phyloP scores from a whole-genome alignment of 2,329 filamentous ascomycete genomes.

The Calonectria leucothoes region DNA sequence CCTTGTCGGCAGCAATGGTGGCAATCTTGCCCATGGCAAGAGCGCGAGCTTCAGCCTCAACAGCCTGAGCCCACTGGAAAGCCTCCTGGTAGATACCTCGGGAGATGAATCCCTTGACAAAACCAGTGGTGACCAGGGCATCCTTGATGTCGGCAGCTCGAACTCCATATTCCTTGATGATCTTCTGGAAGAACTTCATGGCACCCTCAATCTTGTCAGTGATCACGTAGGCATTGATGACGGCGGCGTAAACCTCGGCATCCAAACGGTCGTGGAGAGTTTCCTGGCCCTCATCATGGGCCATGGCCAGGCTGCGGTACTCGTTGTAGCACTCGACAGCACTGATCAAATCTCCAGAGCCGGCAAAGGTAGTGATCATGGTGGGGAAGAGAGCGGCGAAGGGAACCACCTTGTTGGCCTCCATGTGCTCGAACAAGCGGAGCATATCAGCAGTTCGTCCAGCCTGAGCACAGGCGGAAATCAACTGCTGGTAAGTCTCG shows the following conservation, averaged over 20 bases:
- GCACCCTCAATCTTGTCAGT: slow-evolving; percentile 85
- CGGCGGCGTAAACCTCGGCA: slow-evolving; percentile 86
- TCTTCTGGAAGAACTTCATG: slow-evolving; percentile 85
- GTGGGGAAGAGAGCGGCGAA: slow-evolving; percentile 86
- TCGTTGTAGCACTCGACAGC: slow-evolving; percentile 97
- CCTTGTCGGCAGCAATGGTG: slow-evolving; percentile 82
- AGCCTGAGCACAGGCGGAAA: slow-evolving; percentile 86
- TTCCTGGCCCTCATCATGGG: slow-evolving; percentile 79
- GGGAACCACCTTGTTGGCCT: slow-evolving; percentile 77
- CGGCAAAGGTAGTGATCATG: slow-evolving; percentile 95
- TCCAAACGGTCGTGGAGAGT: slow-evolving; percentile 80
- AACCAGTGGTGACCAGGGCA: slow-evolving; percentile 77
- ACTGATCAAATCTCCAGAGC: slow-evolving; percentile 82
- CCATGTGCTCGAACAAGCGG: slow-evolving; percentile 91
- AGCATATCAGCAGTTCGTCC: slow-evolving; percentile 91
- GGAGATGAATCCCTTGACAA: slow-evolving; percentile 82
- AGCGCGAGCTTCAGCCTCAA: slow-evolving; percentile 69
- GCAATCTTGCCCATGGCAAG: slow-evolving; percentile 79
- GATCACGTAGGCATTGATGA: slow-evolving; percentile 89
- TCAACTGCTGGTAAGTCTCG: slow-evolving; percentile 86
- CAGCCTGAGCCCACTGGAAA: slow-evolving; percentile 75
- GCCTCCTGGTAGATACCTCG: slow-evolving; percentile 79
- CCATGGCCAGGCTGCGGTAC: slow-evolving; percentile 89
- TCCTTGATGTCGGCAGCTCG: slow-evolving; percentile 75
- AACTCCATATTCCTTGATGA: slow-evolving; percentile 72